Base-by-base conservation (phyloP, 768 basidiomycete genomes). In the Bullera alba region DNA sequence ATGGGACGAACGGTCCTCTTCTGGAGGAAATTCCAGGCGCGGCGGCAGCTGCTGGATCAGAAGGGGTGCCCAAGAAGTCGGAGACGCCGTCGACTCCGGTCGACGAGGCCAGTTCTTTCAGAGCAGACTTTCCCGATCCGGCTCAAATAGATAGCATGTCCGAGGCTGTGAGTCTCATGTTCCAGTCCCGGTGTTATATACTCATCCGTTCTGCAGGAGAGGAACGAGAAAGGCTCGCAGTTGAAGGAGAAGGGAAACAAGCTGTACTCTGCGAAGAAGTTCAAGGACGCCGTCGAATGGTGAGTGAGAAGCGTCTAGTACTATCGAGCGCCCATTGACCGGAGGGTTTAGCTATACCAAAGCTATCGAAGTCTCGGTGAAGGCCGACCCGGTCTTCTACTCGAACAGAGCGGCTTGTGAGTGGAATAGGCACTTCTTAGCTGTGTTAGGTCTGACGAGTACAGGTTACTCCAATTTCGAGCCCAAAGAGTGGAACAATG, bases 341-440 rank as follows among this genome's bases (percentile, higher is more conserved):
- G 15, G 12, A n/a, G n/a, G 17, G 56, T 50, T 36, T 49, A 69
- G 64, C 53, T 78, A 78, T 69, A 74, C 75, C 17, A 74, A 76
- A 60, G 77, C 77, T n/a, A 76, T 78, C 62, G 74, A 75, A 48
- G 73, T 75, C 48, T 61, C 65, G 8, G 52, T 69, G 43, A 67
- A 69, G 69, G 81, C 83, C 5, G 89, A 93, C 65, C 84, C 95
- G 25, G 88, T 96, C 27, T 99, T 85, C 76, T 96, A 83, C 79
- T 88, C 87, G 74, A 99, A 99, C 74, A 84, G 95, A 45, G 95
- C 93, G 34, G 95, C 95, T 54, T 96, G 93, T 89, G 52, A 49
- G 84, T 77, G 5, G 8, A 10, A 21, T 50, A 28, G 22, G 23
- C 23, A 23, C 30, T 3, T 16, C 22, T 39, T n/a, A 17, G 27